phyloP scores from a whole-genome alignment of 2,329 filamentous ascomycete species.

The Fusarium xylarioides region DNA sequence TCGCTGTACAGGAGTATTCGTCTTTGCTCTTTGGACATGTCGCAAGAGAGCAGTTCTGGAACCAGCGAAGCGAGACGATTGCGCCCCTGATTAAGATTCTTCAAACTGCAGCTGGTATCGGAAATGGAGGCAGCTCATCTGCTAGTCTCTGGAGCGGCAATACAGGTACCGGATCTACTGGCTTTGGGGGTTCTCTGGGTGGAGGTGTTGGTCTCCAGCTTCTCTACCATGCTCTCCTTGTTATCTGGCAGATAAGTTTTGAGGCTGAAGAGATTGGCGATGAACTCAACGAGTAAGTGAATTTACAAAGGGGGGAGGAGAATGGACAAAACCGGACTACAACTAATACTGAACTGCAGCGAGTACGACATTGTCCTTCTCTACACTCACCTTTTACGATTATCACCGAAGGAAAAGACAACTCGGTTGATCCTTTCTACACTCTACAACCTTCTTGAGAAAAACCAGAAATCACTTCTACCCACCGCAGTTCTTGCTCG shows the following conservation, averaged over 20 bases:
- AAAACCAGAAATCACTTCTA: conserved; percentile 76
- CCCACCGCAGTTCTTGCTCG: conserved; percentile 88
- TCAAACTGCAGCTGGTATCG: conserved; percentile 77
- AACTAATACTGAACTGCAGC: conserved; percentile 48
- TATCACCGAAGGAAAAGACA: conserved; percentile 98
- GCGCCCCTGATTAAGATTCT: conserved; percentile 85
- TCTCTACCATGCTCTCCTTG: conserved; percentile 91
- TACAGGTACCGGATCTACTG: conserved; percentile 63
- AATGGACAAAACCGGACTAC: neutral
- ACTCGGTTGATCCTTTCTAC: conserved; percentile 91
- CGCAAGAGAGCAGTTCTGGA: conserved; percentile 88
- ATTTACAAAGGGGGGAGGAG: too few species aligned
- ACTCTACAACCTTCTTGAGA: conserved; percentile 81
- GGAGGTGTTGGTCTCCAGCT: conserved; percentile 92
- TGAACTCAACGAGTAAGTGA: conserved; percentile 84
- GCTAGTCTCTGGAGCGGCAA: conserved; percentile 70
- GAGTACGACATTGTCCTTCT: conserved; percentile 93
- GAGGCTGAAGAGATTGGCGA: conserved; percentile 78
- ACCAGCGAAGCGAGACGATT: conserved; percentile 85
- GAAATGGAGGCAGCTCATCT: conserved; percentile 69
- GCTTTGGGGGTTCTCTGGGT: conserved; percentile 70
- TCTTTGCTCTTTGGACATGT: conserved; percentile 78
- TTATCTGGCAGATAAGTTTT: conserved; percentile 97
- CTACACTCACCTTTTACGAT: conserved; percentile 88
- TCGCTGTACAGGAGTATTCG: conserved; percentile 92